Evolutionary conservation across 2,329 filamentous ascomycete species (phyloP).

Genomic region (Neofusicoccum sp.): DNA sequence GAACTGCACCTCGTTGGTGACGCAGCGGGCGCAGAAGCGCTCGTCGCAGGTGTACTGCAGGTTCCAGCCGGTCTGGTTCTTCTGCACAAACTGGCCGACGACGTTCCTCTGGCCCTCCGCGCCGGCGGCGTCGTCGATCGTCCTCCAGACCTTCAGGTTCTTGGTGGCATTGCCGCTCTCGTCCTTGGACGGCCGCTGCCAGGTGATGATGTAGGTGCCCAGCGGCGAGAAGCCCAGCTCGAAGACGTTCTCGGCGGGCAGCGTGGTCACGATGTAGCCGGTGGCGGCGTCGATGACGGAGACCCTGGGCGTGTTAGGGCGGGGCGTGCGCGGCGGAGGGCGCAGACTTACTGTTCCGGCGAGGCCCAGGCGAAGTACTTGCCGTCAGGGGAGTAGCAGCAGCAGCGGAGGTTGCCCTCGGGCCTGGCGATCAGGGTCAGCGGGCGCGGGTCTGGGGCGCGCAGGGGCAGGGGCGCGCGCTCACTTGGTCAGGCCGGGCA

Average conservation of each 20-base stretch:
- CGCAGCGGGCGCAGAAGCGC: constrained; percentile 84
- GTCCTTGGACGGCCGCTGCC: constrained; percentile 91
- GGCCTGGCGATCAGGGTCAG: constrained; percentile 54
- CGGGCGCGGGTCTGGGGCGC: neutral
- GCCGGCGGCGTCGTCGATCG: constrained; percentile 65
- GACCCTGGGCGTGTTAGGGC: constrained; percentile 54
- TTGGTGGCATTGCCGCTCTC: constrained; percentile 89
- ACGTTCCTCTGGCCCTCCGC: constrained; percentile 65
- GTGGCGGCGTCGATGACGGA: constrained; percentile 77
- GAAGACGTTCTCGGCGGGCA: constrained; percentile 81
- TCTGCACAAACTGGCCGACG: constrained; percentile 89
- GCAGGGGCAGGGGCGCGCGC: constrained; percentile 16
- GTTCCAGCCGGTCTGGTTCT: constrained; percentile 94
- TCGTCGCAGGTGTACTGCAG: constrained; percentile 95
- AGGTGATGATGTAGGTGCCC: constrained; percentile 92
- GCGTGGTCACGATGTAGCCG: constrained; percentile 70
- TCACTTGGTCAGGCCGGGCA: constrained; percentile 72
- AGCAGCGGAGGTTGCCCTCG: constrained; percentile 92
- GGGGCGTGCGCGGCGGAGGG: neutral
- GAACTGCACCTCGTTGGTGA: constrained; percentile 98
- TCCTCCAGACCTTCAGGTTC: constrained; percentile 96
- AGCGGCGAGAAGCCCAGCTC: constrained; percentile 92
- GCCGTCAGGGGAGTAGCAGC: constrained; percentile 91
- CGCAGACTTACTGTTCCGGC: constrained; percentile 61
- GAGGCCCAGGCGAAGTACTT: constrained; percentile 95